These are phyloP conservation scores for Aspergillus latus DNA, from an alignment of 2,329 filamentous ascomycete species.

Conservation along the genomic window DNA sequence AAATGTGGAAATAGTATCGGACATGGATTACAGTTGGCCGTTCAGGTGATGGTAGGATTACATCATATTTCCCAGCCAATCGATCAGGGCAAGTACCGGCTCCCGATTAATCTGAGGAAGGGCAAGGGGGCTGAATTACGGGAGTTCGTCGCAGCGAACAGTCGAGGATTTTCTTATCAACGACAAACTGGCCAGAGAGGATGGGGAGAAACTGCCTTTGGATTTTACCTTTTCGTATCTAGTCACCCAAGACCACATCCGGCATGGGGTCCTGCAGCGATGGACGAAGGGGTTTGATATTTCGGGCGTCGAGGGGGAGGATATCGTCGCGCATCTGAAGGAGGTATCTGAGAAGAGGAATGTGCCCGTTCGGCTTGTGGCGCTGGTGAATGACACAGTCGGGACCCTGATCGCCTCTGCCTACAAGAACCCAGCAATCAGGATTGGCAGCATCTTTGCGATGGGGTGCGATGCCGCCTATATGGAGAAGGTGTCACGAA, in stretches of 20 bases:
- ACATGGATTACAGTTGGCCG: too few relatives aligned
- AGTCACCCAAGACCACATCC: slow-evolving; percentile 79
- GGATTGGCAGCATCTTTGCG: slow-evolving; percentile 91
- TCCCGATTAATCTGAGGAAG: background rate
- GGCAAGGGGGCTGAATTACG: background rate
- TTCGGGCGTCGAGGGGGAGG: slow-evolving; percentile 78
- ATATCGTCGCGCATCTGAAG: slow-evolving; percentile 80
- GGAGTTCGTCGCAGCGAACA: background rate
- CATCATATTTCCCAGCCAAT: slow-evolving; percentile 50
- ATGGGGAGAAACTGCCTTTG: slow-evolving; percentile 58
- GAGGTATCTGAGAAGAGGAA: slow-evolving; percentile 68
- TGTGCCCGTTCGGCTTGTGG: slow-evolving; percentile 79
- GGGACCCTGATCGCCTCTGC: slow-evolving; percentile 89
- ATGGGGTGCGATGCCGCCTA: slow-evolving; percentile 95
- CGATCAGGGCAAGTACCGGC: slow-evolving; percentile 67
- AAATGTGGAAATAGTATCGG: too few relatives aligned
- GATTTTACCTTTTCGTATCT: slow-evolving; percentile 92
- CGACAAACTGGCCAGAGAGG: slow-evolving; percentile 60
- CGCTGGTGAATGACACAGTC: slow-evolving; percentile 90
- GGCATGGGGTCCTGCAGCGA: slow-evolving; percentile 78
- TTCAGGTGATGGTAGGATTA: too few relatives aligned
- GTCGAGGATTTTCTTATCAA: background rate
- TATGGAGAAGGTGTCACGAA: slow-evolving; percentile 80
- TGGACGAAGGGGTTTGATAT: slow-evolving; percentile 96
- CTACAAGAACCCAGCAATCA: slow-evolving; percentile 82